Base-by-base conservation (phyloP, 345 rosid species). In the Boechera retrofracta region DNA sequence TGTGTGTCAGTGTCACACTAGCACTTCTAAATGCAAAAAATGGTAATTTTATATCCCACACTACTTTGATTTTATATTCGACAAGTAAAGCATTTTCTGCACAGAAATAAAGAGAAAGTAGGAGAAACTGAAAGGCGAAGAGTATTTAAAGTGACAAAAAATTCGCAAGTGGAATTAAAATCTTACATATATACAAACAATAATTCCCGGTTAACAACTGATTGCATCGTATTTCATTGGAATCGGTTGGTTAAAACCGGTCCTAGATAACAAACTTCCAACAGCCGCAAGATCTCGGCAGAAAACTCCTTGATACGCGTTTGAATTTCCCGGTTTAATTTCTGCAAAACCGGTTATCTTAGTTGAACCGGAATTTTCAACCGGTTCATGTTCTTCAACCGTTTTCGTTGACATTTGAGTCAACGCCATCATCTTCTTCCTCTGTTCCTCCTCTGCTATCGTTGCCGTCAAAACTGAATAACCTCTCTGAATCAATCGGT, bases 261-360 rank as follows among this genome's bases (percentile, higher is more conserved):
- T 90, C 61, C 87, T 88, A 10, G 99, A 77, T 47, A 92, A 69
- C 67, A 95, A 77, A 86, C 60, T 89, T 67, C 97, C 96, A 24
- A 95, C 99, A 1, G 69, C 91, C 0, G 97, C 90, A 11, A 92
- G 88, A 78, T 95, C 99, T 16, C 99, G 77, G 82, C 99, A 95
- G 80, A 95, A 95, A 33, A 89, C 86, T n/a, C 98, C 99, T 68
- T 89, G 97, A 52, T 82, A 90, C 55, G 80, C 83, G 45, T 78
- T 83, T 12, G 86, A 28, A 68, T 83, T 70, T 24, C 49, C 72
- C 53, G 58, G 61, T 56, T 64, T 69, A 4, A 15, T 52, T 0
- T 79, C 82, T 1, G 54, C 2, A 1, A 45, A 64, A 9, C 48
- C 67, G 58, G 35, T 47, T 29, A 2, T 44, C 3, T 16, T 21